phyloP scores from a whole-genome alignment of 2,329 filamentous ascomycete species.

The Colletotrichum sp. region DNA sequence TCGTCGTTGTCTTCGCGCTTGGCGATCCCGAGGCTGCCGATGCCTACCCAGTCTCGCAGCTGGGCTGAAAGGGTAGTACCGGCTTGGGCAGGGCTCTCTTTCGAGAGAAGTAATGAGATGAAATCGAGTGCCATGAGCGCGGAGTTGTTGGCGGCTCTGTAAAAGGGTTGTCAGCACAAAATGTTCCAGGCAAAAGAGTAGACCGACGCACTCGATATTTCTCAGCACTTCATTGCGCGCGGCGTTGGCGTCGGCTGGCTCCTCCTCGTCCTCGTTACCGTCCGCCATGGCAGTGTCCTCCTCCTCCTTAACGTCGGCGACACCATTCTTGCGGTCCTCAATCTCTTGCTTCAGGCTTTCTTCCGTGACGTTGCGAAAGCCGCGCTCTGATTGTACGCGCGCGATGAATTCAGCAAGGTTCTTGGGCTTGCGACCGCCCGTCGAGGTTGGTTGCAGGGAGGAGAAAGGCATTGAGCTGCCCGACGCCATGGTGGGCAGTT shows the following conservation, averaged over 20 bases:
- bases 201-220: slow-evolving; percentile 58
- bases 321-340: slow-evolving; percentile 50
- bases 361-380: slow-evolving; percentile 82
- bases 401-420: slow-evolving; percentile 76
- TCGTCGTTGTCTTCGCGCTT: slow-evolving; percentile 64
- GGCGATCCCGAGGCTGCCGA: slow-evolving; percentile 76
- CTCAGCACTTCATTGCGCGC: slow-evolving; percentile 63
- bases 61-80: slow-evolving; percentile 72
- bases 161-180: slow-evolving; percentile 16
- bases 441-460: slow-evolving; percentile 68
- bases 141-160: slow-evolving; percentile 59
- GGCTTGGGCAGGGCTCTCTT: slow-evolving; percentile 75
- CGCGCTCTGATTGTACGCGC: slow-evolving; percentile 79
- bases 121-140: slow-evolving; percentile 79
- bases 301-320: slow-evolving; percentile 49
- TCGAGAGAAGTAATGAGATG: slow-evolving; percentile 83
- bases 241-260: slow-evolving; percentile 45
- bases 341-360: slow-evolving; percentile 74
- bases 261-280: slow-evolving; percentile 41
- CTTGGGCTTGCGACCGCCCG: slow-evolving; percentile 60
- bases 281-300: slow-evolving; percentile 44
- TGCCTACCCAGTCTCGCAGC: slow-evolving; percentile 73
- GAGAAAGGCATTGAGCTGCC: slow-evolving; percentile 41
- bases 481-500: slow-evolving; percentile 21
- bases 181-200: background rate